Percentiles rank a stretch among this genome's conserved stretches.
phyloP scores from a whole-genome alignment of 768 basidiomycete genomes.

The Holtermanniella nyarrowii region DNA sequence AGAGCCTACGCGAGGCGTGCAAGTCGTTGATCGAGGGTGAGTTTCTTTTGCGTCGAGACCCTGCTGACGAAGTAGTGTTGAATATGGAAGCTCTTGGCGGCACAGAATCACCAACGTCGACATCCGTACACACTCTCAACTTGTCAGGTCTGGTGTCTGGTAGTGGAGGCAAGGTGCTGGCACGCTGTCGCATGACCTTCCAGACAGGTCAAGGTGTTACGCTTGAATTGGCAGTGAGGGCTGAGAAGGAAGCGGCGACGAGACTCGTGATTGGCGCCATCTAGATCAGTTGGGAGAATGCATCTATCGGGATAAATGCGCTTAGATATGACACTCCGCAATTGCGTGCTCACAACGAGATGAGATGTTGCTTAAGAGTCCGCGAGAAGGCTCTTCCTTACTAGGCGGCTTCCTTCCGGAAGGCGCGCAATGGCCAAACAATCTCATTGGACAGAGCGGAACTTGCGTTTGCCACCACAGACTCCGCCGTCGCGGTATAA shows the following conservation, averaged over 20 bases:
- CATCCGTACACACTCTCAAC: slow-evolving; percentile 87
- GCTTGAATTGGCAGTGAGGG: slow-evolving; percentile 78
- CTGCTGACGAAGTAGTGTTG: slow-evolving; percentile 55
- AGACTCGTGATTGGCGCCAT: slow-evolving; percentile 84
- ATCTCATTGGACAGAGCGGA: no score
- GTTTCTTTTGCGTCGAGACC: not conserved
- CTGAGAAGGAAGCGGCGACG: slow-evolving; percentile 78
- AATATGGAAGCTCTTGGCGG: slow-evolving; percentile 96
- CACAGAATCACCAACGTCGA: slow-evolving; percentile 65
- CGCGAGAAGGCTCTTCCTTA: no score
- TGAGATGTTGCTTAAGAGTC: no score
- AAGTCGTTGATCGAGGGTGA: not conserved
- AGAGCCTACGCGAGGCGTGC: slow-evolving; percentile 56
- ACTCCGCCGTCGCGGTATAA: no score
- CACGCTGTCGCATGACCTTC: slow-evolving; percentile 90
- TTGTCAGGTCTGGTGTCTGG: slow-evolving; percentile 81
- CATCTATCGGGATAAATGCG: no score
- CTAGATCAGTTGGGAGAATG: slow-evolving; percentile 18
- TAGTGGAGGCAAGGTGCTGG: slow-evolving; percentile 92
- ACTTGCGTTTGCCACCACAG: no score
- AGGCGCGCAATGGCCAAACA: no score
- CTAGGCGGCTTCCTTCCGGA: no score
- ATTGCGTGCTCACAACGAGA: no score
- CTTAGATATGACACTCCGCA: no score
- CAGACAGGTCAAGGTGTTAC: slow-evolving; percentile 82